Evolutionary conservation across 805 yeast genomes (phyloP), one percentile per base, ranked within the genome.

Genomic region (Yarrowia sp.): DNA sequence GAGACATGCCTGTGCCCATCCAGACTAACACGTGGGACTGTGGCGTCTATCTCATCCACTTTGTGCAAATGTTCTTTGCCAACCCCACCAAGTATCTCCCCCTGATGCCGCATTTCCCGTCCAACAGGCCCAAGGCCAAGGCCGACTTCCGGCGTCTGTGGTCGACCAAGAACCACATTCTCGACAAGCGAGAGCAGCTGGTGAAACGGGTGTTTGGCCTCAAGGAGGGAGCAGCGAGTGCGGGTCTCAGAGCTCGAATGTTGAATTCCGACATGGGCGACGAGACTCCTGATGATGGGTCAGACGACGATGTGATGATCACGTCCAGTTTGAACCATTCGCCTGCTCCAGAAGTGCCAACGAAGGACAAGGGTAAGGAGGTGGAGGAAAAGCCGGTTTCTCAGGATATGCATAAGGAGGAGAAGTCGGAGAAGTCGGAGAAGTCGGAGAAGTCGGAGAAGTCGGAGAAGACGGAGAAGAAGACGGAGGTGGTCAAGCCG

Each of bases 1-100:
- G 80, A 64, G 77, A 81, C 8, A 86, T 87, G 5, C 75, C 80
- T 5, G 95, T 92, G 0, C 97, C 98, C 0, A 86, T 83, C 70
- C 99, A 95, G 75, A 87, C 87, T 40, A 95, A 95, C 76, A 87
- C 88, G 79, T 91, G 92, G 75, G 99, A 95, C 76, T 95, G 99
- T 80, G 99, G 99, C 1, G 86, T 95, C 22, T 97, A 91, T 78
- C 90, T 94, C 1, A 88, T 95, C 15, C 88, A 88, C 72, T 74
- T 72, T 58, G 74, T 76, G 38, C 79, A 78, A 61, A 67, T 69
- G 58, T 78, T 77, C 69, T 67, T 78, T 46, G 26, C 69, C 12
- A 68, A 69, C 15, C 80, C 81, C 12, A 72, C 71, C 12, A 71
- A 70, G 68, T 73, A 76, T 68, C 69, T 71, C 1, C 48, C 50